phyloP scores from a whole-genome alignment of 2,329 filamentous ascomycete genomes.

The Beauveria sp. region DNA sequence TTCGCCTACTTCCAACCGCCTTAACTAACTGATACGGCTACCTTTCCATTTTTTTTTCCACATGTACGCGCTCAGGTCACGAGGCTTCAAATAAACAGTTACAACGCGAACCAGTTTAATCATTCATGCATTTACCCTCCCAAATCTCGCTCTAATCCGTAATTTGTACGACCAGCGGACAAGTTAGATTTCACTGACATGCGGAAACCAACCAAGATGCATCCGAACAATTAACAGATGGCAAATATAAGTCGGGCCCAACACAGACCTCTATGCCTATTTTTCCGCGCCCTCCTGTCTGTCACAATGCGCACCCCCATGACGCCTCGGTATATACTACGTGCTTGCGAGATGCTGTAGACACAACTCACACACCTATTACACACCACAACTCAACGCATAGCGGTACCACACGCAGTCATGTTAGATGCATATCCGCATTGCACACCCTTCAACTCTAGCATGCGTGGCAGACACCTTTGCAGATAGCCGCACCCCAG shows the following conservation, averaged over 20 bases:
- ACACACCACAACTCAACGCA: neutral
- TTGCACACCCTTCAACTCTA: neutral
- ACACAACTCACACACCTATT: neutral
- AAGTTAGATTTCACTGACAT: neutral
- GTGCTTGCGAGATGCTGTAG: neutral
- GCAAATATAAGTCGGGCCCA: neutral
- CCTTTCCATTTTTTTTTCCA: no score
- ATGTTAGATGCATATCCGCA: conserved; percentile 3
- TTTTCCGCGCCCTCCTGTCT: neutral
- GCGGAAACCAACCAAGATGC: neutral
- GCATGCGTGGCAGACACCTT: neutral
- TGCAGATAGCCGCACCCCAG: neutral
- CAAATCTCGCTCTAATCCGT: neutral
- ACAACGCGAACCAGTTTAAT: no score
- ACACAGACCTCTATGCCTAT: neutral
- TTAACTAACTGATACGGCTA: neutral
- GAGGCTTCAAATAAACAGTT: no score
- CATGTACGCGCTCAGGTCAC: no score
- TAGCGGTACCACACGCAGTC: neutral
- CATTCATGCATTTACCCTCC: neutral
- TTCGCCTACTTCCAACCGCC: neutral
- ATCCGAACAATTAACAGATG: neutral
- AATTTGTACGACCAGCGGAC: neutral
- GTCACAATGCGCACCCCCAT: neutral
- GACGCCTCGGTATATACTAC: neutral